Percentiles rank a stretch among this genome's conserved stretches.
These are phyloP conservation scores for Aspergillus chevalieri DNA, from an alignment of 2,329 filamentous ascomycete genomes.

Conservation along the genomic window DNA sequence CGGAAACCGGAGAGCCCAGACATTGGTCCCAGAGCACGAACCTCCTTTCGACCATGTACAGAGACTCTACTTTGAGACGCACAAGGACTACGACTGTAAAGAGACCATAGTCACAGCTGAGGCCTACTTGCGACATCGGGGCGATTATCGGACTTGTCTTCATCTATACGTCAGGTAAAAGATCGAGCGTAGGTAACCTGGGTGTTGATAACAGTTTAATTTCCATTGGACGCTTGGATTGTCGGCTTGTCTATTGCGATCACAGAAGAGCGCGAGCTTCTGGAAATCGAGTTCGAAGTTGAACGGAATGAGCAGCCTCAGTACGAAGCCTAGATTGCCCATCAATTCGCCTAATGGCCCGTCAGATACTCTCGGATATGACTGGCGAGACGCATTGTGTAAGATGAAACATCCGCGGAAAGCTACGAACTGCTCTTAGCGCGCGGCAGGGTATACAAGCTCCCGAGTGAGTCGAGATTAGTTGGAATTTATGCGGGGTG, in stretches of 20 bases:
- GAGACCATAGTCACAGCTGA: conserved; percentile 1
- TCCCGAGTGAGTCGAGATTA: conserved; percentile 2
- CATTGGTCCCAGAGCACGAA: not conserved
- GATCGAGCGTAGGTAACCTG: not conserved
- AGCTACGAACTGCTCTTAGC: not conserved
- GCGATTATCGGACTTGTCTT: conserved; percentile 3
- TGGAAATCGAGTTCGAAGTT: conserved; percentile 5
- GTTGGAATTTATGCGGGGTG: conserved; percentile 5
- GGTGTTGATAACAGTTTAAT: not conserved
- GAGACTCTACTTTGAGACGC: conserved; percentile 6
- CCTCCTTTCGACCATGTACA: conserved; percentile 7
- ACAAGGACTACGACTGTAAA: not conserved
- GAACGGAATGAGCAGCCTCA: not conserved
- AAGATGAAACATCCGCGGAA: not conserved
- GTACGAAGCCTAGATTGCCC: not conserved
- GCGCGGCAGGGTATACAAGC: not conserved
- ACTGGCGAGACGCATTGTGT: conserved; percentile 4
- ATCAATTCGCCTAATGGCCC: not conserved
- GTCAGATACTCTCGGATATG: not conserved
- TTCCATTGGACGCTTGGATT: not conserved
- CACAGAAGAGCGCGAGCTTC: not conserved
- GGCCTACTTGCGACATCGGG: not conserved
- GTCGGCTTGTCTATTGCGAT: conserved; percentile 1
- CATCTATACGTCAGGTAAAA: conserved; percentile 1
- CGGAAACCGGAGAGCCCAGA: not conserved